Base-by-base conservation (phyloP, 2,329 filamentous ascomycete genomes). In the Penicillium psychrosexuale region DNA sequence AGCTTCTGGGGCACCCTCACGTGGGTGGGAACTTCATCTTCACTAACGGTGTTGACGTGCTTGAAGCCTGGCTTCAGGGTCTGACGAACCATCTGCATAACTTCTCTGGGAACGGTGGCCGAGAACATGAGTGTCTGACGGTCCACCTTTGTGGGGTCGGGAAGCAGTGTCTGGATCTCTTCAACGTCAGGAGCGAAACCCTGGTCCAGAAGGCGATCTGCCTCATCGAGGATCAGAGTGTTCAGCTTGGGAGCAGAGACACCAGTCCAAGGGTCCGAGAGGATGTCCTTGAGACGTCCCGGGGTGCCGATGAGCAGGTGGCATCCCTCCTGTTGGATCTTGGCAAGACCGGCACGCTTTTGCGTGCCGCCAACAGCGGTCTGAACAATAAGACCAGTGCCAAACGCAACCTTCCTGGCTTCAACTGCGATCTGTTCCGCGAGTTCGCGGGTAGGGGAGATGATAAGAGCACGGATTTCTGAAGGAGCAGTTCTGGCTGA, bases 51-150 rank as follows among this genome's bases (percentile, higher is more conserved):
- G 72, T 93, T 89, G 57, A 97, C 85, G 66, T 94, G 96, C 69
- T 95, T 85, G 73, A 96, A 97, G 63, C 90, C 79, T 1, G 84
- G 83, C 69, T 92, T 90, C 71, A 97, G 87, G 62, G 90, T 91
- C 62, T 78, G 75, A 56, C 87, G 84, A 38, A 95, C 93, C 46
- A 97, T 82, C 40, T 82, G 76, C 62, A 96, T 86, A 42, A 99
- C 93, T 59, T 91, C 84, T 56, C 82, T 82, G 43, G 93, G 91
- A 31, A 99, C 89, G 11, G 94, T 99, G 42, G 94, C 94, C 13
- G 93, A 97, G 73, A 96, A 97, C 74, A 99, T 87, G 66, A 99
- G 84, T 7, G 92, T 97, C 73, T 99, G 94, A 47, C 93, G 86
- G 51, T 88, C 81, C 57, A 87, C 83, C 49, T 85, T 73, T 0